Base-by-base conservation (phyloP, 768 basidiomycete genomes). In the Multifurca ochricompacta region DNA sequence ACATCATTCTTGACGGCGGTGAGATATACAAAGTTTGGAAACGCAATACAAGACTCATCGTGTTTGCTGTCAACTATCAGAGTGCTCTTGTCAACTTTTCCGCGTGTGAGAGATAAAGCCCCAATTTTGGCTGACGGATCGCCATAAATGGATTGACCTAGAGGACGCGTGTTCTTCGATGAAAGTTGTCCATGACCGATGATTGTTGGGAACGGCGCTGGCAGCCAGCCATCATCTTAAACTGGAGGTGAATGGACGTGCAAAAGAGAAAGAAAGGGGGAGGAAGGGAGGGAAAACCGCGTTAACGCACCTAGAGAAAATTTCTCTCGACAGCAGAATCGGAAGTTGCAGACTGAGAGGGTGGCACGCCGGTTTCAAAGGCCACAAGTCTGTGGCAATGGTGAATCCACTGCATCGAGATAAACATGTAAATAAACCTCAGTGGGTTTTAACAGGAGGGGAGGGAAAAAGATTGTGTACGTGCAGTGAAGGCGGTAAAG, bases 1-100 rank as follows among this genome's bases (percentile, higher is more conserved):
- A 65, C 53, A 48, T 64, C 64, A 0, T 64, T 60, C 64, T 65
- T n/a, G 19, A 2, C 10, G 14, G 5, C 19, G 34, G 6, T 41
- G 32, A 48, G 53, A n/a, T n/a, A n/a, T n/a, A n/a, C n/a, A n/a
- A n/a, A n/a, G n/a, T n/a, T n/a, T n/a, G n/a, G n/a, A n/a, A n/a
- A n/a, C n/a, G n/a, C n/a, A n/a, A n/a, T n/a, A n/a, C n/a, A n/a
- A n/a, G n/a, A n/a, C 36, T 56, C 58, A 3, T 59, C 58, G 36
- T 51, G 46, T 59, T 58, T 32, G 55, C 56, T 25, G 57, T 48
- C 58, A 59, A 19, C 49, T 59, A 13, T 59, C 58, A 14, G 46
- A 43, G 19, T 59, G 43, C 5, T 40, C 58, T 35, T 59, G 58
- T 59, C 58, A 31, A 41, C 39, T 51, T 59, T 40, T 48, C 49